Evolutionary conservation across 345 rosid genomes (phyloP), one percentile per base, ranked within the genome.

Genomic region (Viola odorata): DNA sequence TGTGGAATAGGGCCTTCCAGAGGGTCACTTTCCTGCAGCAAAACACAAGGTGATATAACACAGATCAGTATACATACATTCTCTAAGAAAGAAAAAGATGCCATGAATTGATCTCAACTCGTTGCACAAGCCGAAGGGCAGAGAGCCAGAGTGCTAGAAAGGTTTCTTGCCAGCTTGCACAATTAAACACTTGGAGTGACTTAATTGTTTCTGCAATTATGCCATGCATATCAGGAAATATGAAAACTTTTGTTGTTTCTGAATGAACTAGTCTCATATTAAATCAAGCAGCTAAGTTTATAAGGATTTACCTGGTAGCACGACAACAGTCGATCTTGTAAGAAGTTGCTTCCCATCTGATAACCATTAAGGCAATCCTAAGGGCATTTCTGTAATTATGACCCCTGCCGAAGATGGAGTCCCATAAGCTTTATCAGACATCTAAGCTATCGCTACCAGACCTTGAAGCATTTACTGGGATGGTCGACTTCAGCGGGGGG

Each of bases 71-170:
- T 52, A 6, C 36, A 41, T 23, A 37, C 54, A 38, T 11, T 55
- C 16, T 54, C 23, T 36, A 13, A 9, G 3, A 40, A 17, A 45
- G 3, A 50, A 32, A 37, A 65, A 52, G 7, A 39, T 41, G 7
- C 50, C 45, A 58, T 36, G 60, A 59, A 17, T 48, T 47, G 65
- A 60, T 59, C 81, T 72, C 70, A 68, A 85, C 91, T 74, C 91
- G 73, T 62, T 85, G 85, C 63, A 85, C 91, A 69, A 85, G 88
- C 42, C 86, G 85, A 61, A 85, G 87, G 50, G 84, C 91, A 58
- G 91, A 81, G 75, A 81, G 59, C 91, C 91, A 85, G 51, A 85
- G 88, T 6, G 85, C 84, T 44, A 85, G 68, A 73, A 85, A 85
- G 41, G 91, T 79, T 60, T 85, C 91, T 57, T 85, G 79, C 91